A percentile compares a stretch with the other conserved stretches of the same genome.
These are phyloP conservation scores for Ottelia alismoides DNA, from an alignment of 106 monocot genomes.

Conservation along the genomic window DNA sequence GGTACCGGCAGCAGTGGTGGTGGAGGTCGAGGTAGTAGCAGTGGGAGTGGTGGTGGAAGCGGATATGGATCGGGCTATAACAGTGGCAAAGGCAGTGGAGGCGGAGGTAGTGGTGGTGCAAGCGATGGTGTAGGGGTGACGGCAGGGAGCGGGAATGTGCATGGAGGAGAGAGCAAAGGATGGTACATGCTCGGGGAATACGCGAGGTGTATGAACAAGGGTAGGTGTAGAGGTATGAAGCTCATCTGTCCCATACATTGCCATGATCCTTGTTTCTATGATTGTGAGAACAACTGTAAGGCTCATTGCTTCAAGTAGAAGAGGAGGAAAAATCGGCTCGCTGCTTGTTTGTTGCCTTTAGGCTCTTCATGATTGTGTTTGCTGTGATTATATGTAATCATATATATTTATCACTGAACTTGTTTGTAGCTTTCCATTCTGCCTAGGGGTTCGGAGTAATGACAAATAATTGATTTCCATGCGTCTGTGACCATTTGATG, in stretches of 20 bases:
- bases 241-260: constrained; percentile 86
- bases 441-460: no score
- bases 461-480: no score
- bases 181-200: constrained; percentile 74
- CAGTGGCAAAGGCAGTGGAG: not conserved
- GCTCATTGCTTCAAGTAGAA: constrained; percentile 38
- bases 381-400: no score
- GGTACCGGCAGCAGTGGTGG: constrained; percentile 11
- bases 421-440: no score
- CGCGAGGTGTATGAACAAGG: constrained; percentile 40
- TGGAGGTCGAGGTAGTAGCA: constrained; percentile 6
- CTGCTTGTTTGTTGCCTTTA: no score
- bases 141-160: not conserved
- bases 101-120: not conserved
- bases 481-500: no score
- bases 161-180: constrained; percentile 30
- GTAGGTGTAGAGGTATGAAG: constrained; percentile 46
- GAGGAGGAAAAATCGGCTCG: no score
- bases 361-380: no score
- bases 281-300: constrained; percentile 69
- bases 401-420: no score
- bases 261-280: constrained; percentile 78
- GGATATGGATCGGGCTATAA: not conserved
- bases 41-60: constrained; percentile 5
- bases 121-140: constrained; percentile 1